Evolutionary conservation across 2,329 filamentous ascomycete genomes (phyloP).

Genomic region (Coniochaeta sp.): DNA sequence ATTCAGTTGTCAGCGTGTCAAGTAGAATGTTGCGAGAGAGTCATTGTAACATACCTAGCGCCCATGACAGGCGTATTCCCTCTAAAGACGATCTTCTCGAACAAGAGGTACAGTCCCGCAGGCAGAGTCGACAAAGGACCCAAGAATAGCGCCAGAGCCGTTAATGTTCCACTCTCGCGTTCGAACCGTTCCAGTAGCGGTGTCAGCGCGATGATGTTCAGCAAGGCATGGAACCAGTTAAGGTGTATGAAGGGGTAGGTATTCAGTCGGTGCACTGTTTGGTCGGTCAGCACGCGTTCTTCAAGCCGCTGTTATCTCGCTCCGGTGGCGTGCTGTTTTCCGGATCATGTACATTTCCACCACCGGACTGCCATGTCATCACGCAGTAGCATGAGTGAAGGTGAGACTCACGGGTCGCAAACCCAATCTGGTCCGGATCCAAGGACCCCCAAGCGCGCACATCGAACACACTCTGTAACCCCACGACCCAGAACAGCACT

Average conservation of each 20-base stretch:
- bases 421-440: constrained; percentile 65
- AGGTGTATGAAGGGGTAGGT: constrained; percentile 85
- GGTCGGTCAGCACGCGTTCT: neutral
- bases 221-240: constrained; percentile 69
- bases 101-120: constrained; percentile 68
- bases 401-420: constrained; percentile 59
- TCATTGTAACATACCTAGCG: constrained; percentile 55
- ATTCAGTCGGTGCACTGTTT: constrained; percentile 80
- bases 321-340: too few species aligned
- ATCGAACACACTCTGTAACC: constrained; percentile 63
- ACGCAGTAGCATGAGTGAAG: neutral
- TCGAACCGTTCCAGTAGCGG: constrained; percentile 95
- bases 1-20: neutral
- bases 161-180: constrained; percentile 82
- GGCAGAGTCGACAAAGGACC: constrained; percentile 80
- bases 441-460: constrained; percentile 71
- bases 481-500: constrained; percentile 59
- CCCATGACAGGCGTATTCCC: constrained; percentile 71
- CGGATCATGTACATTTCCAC: too few species aligned
- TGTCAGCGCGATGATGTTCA: constrained; percentile 73
- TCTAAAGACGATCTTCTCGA: constrained; percentile 67
- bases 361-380: too few species aligned
- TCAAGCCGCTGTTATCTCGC: neutral
- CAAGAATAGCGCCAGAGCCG: constrained; percentile 78
- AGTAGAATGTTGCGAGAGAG: neutral